Percentiles rank a stretch among this genome's conserved stretches.
phyloP scores from a whole-genome alignment of 75 land plant genomes.

The Sequoia sempervirens region DNA sequence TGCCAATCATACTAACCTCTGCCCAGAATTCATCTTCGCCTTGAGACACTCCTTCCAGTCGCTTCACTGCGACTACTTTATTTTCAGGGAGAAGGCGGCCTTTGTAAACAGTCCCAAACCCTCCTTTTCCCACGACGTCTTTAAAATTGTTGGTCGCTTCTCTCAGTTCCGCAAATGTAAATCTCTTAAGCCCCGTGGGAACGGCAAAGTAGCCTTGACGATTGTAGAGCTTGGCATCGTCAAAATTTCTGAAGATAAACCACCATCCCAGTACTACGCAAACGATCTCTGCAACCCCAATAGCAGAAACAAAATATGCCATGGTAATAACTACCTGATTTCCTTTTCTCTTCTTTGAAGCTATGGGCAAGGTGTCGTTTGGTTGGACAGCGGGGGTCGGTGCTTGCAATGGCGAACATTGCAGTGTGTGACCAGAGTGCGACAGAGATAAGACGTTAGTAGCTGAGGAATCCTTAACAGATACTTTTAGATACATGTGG shows the following conservation, averaged over 20 bases:
- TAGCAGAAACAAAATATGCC: constrained; percentile 15
- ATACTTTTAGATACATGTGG: constrained; percentile 23
- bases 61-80: no score
- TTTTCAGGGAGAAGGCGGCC: no score
- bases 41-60: no score
- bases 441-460: background rate
- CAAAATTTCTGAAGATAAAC: constrained; percentile 10
- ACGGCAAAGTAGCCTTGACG: constrained; percentile 28
- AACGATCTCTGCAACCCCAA: constrained; percentile 24
- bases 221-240: no score
- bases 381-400: background rate
- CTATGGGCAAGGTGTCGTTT: background rate
- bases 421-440: no score
- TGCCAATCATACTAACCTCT: no score
- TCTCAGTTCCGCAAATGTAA: constrained; percentile 46
- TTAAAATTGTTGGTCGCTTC: background rate
- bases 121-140: no score
- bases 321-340: constrained; percentile 8
- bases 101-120: no score
- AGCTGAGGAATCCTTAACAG: background rate
- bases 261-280: constrained; percentile 27
- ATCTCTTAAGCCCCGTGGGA: constrained; percentile 34
- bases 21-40: no score
- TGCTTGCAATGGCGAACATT: background rate
- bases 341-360: background rate